These are phyloP conservation scores for Cadophora gregata DNA, from an alignment of 2,329 filamentous ascomycete genomes.

Conservation along the genomic window DNA sequence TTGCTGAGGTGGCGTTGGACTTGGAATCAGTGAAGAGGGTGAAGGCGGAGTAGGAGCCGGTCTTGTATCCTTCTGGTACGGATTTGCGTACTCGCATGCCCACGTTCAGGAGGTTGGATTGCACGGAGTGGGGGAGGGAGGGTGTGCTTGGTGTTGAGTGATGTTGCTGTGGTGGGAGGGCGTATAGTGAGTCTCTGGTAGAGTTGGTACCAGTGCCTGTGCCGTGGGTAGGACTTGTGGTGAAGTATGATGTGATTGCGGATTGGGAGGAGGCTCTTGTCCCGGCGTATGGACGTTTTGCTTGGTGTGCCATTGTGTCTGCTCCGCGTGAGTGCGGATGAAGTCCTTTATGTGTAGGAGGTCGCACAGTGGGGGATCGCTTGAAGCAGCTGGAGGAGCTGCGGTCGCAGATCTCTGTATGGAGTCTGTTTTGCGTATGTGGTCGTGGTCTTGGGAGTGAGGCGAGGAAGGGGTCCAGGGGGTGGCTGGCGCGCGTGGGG, in stretches of 20 bases:
- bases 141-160: constrained; percentile 20
- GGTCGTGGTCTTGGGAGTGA: neutral
- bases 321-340: neutral
- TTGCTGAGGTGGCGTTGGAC: constrained; percentile 4
- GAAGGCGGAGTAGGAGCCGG: constrained; percentile 59
- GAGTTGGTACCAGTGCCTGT: neutral
- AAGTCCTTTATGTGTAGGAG: constrained; percentile 9
- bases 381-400: neutral
- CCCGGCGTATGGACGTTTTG: constrained; percentile 67
- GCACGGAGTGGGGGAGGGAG: constrained; percentile 58
- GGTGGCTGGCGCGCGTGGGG: constrained; percentile 13
- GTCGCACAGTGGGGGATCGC: neutral
- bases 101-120: constrained; percentile 85
- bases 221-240: constrained; percentile 25
- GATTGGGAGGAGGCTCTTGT: constrained; percentile 52
- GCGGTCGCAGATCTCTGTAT: neutral
- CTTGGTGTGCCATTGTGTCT: constrained; percentile 37
- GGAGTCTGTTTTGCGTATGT: constrained; percentile 8
- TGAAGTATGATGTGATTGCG: constrained; percentile 62
- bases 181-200: constrained; percentile 45
- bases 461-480: constrained; percentile 2
- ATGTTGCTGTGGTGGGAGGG: constrained; percentile 40
- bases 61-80: constrained; percentile 94
- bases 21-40: constrained; percentile 55
- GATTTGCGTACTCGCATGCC: constrained; percentile 95